phyloP scores from a whole-genome alignment of 768 basidiomycete species.

The Mrakia blollopis region DNA sequence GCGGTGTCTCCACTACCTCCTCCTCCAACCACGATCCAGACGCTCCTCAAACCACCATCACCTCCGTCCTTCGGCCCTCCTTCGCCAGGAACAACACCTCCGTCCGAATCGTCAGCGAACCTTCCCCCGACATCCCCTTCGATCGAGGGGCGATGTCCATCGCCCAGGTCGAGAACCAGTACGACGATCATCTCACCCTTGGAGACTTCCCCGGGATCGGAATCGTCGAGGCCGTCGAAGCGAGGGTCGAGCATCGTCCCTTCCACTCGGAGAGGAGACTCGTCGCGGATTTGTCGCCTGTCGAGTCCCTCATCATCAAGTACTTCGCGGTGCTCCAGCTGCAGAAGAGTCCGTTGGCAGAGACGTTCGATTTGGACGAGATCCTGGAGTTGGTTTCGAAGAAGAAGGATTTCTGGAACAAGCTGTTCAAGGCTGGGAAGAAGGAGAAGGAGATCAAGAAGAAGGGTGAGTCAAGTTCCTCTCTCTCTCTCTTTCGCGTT shows the following conservation, averaged over 20 bases:
- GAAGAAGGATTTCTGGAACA: constrained; percentile 94
- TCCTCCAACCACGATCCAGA: neutral
- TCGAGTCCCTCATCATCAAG: constrained; percentile 86
- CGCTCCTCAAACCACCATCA: constrained; percentile 37
- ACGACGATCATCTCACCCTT: constrained; percentile 80
- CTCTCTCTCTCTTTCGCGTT: too few relatives aligned
- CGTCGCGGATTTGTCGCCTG: constrained; percentile 72
- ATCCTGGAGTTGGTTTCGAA: constrained; percentile 90
- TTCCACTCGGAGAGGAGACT: constrained; percentile 62
- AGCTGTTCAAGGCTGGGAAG: constrained; percentile 72
- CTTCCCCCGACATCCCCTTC: constrained; percentile 22
- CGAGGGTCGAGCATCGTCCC: constrained; percentile 79
- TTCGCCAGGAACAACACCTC: constrained; percentile 75
- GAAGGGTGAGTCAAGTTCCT: constrained; percentile 53
- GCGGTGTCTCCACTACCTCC: constrained; percentile 10
- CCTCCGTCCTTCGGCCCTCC: constrained; percentile 56
- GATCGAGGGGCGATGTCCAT: constrained; percentile 34
- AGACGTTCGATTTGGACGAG: constrained; percentile 79
- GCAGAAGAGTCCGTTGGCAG: constrained; percentile 68
- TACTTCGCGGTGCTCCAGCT: constrained; percentile 81
- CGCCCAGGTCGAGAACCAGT: constrained; percentile 34
- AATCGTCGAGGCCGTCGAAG: constrained; percentile 85
- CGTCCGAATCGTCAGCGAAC: constrained; percentile 81
- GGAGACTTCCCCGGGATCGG: constrained; percentile 91
- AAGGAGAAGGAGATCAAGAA: constrained; percentile 73